phyloP scores from a whole-genome alignment of 129 eudicot species.

The Lactuca sativa region DNA sequence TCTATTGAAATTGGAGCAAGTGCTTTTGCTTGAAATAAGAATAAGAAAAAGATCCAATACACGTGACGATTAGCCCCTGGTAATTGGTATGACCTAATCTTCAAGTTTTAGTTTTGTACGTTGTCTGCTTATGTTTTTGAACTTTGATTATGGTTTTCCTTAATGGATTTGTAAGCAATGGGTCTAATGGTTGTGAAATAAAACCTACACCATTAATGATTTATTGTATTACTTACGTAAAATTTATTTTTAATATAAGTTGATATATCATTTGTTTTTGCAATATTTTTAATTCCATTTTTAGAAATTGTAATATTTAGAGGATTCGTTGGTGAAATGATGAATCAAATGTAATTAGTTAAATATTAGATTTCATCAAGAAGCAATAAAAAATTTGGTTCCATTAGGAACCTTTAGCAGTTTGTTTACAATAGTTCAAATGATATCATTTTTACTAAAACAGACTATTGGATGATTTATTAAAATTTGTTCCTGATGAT shows the following conservation, averaged over 20 bases:
- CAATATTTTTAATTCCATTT: slow-evolving; percentile 12
- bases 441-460: no score
- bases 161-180: slow-evolving; percentile 14
- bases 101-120: slow-evolving; percentile 5
- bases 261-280: background rate
- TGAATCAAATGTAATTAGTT: slow-evolving; percentile 26
- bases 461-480: no score
- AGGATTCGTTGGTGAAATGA: slow-evolving; percentile 7
- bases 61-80: slow-evolving; percentile 19
- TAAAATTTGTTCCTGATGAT: no score
- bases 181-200: background rate
- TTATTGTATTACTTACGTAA: background rate
- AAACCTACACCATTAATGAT: no score
- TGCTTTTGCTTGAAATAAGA: slow-evolving; percentile 61
- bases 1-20: slow-evolving; percentile 64
- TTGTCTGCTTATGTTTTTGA: slow-evolving; percentile 15
- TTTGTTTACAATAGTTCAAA: no score
- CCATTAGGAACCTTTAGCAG: slow-evolving; percentile 14
- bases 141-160: background rate
- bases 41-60: slow-evolving; percentile 50
- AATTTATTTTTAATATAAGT: background rate
- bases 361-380: background rate
- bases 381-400: slow-evolving; percentile 8
- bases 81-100: background rate
- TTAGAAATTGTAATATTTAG: slow-evolving; percentile 22